Conservation (phyloP, 1,284 basidiomycete genomes). For the Trametes hirsuta region DNA sequence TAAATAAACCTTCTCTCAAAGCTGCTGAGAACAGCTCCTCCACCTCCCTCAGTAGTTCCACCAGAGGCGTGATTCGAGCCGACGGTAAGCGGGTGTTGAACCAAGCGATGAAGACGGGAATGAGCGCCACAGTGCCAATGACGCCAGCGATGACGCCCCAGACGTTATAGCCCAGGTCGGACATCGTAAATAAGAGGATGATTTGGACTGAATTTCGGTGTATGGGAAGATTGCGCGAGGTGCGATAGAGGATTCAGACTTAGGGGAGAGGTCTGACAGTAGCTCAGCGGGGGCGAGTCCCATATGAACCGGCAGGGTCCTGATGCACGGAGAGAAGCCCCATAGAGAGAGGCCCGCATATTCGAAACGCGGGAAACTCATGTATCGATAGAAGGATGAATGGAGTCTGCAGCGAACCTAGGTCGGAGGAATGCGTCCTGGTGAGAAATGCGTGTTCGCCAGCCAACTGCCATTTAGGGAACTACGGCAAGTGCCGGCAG, state of each 20-base stretch:
- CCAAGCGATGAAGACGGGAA: neutral
- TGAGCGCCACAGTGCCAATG: neutral
- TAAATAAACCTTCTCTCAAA: constrained; percentile 1
- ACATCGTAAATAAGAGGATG: neutral
- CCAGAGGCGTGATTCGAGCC: neutral
- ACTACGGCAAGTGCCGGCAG: no score
- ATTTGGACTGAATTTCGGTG: neutral
- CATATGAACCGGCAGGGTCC: no score
- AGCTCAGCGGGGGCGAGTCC: no score
- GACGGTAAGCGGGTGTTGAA: neutral
- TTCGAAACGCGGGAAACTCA: no score
- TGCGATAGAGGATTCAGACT: neutral
- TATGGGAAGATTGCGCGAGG: neutral
- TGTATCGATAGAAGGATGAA: no score
- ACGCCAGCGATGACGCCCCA: neutral
- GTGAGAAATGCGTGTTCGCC: no score
- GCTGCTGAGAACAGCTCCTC: neutral
- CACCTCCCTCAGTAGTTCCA: neutral
- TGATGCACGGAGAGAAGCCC: no score
- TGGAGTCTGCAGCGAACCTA: no score
- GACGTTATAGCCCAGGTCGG: constrained; percentile 2
- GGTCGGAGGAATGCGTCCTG: no score
- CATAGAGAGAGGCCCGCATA: no score
- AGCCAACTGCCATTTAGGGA: no score
- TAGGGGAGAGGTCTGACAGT: neutral